Evolutionary conservation across 2,329 filamentous ascomycete genomes (phyloP).

Genomic region (Neofusicoccum laricinum): DNA sequence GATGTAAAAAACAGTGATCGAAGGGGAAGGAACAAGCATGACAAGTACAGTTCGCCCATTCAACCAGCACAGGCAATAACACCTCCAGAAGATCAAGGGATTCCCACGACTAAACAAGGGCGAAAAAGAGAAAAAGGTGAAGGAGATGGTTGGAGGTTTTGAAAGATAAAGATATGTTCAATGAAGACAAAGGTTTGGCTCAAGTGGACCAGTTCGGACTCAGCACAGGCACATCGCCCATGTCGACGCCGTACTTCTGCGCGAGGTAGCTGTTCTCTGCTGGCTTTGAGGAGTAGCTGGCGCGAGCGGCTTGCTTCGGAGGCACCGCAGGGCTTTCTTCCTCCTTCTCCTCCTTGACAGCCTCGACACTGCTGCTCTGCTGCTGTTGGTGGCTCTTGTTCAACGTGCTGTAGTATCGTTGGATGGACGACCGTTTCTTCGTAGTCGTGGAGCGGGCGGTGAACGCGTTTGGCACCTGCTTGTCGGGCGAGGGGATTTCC

Average conservation of each 20-base stretch:
- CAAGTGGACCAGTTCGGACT: neutral
- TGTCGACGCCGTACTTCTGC: slow-evolving; percentile 25
- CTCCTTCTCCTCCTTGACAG: neutral
- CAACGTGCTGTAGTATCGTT: slow-evolving; percentile 7
- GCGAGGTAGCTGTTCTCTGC: neutral
- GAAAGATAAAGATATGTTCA: too few species aligned
- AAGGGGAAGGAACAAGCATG: too few species aligned
- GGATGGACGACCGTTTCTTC: slow-evolving; percentile 1
- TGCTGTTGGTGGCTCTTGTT: neutral
- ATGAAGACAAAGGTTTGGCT: too few species aligned
- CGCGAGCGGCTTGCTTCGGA: neutral
- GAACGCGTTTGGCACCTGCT: neutral
- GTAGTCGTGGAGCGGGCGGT: neutral
- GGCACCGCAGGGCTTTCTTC: neutral
- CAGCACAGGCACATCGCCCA: slow-evolving; percentile 33
- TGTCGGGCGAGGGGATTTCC: neutral
- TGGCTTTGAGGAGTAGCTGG: neutral
- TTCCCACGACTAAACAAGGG: too few species aligned
- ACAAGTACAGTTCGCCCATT: too few species aligned
- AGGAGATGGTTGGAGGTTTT: too few species aligned
- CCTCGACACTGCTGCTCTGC: neutral
- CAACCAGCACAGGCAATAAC: too few species aligned
- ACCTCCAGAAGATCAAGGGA: too few species aligned
- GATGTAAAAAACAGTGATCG: too few species aligned
- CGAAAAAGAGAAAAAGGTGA: too few species aligned